These are phyloP conservation scores for Gracilaria gracilis DNA, from an alignment of 23 red algal species.

Conservation along the genomic window DNA sequence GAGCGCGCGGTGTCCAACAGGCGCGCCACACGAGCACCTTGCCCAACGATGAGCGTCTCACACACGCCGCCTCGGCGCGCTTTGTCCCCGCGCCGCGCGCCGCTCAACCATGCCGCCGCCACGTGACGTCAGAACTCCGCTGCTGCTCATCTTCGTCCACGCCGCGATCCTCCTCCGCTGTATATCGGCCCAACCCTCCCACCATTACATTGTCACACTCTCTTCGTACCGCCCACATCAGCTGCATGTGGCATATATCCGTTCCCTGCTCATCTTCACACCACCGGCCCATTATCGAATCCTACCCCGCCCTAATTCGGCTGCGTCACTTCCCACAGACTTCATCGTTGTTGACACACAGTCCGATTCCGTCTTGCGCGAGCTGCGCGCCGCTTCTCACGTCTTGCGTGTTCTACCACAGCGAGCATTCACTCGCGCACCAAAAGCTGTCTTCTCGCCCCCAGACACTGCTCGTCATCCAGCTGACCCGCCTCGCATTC, in stretches of 20 bases:
- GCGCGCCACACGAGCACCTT: background rate
- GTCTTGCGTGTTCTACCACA: slow-evolving; percentile 41
- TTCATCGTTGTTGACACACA: slow-evolving; percentile 52
- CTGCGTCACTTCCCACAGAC: slow-evolving; percentile 58
- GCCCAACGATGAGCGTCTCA: background rate
- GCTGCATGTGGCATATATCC: slow-evolving; percentile 16
- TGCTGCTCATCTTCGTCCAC: background rate
- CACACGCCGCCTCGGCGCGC: background rate
- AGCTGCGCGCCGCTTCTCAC: slow-evolving; percentile 29
- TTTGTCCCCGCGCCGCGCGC: background rate
- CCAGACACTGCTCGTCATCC: slow-evolving; percentile 4
- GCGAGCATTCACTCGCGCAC: slow-evolving; percentile 1
- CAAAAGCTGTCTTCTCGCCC: slow-evolving; percentile 28
- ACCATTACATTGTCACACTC: slow-evolving; percentile 53
- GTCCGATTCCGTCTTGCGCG: background rate
- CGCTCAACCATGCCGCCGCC: background rate
- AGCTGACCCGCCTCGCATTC: slow-evolving; percentile 25
- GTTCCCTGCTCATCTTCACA: slow-evolving; percentile 6
- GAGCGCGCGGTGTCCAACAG: background rate
- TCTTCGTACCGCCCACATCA: slow-evolving; percentile 51
- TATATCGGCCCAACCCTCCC: background rate
- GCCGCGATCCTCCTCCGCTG: background rate
- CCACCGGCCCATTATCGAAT: slow-evolving; percentile 22
- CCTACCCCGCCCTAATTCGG: slow-evolving; percentile 22
- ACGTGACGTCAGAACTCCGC: background rate